A percentile compares a stretch with the other conserved stretches of the same genome.
Evolutionary conservation across 1,284 basidiomycete genomes (phyloP).

Genomic region (Schizophyllum commune): DNA sequence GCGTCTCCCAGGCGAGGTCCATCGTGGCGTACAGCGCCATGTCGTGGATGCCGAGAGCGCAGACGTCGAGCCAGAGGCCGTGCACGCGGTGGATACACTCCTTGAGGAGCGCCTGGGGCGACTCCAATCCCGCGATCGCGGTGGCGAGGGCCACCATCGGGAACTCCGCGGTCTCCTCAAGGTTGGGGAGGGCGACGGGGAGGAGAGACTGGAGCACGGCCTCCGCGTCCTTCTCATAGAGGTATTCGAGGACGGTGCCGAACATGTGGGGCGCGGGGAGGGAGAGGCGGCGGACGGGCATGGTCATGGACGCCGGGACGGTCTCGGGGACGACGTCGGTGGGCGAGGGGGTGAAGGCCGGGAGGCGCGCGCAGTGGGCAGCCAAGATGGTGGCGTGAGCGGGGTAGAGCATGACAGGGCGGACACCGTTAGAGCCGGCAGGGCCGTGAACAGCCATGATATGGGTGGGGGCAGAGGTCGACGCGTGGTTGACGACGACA

Average conservation of each 20-base stretch:
- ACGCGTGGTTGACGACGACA: conserved; percentile 31
- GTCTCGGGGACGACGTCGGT: conserved; percentile 16
- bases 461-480: conserved; percentile 44
- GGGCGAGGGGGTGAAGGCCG: conserved; percentile 37
- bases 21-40: conserved; percentile 51
- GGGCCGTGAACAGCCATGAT: conserved; percentile 45
- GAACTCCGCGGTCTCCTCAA: background rate
- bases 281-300: conserved; percentile 58
- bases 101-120: conserved; percentile 31
- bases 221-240: conserved; percentile 57
- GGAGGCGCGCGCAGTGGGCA: conserved; percentile 50
- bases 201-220: conserved; percentile 46
- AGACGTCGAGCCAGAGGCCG: conserved; percentile 60
- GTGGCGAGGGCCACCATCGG: background rate
- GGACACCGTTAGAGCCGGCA: conserved; percentile 30
- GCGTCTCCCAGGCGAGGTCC: conserved; percentile 53
- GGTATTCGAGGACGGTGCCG: conserved; percentile 50
- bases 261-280: conserved; percentile 63
- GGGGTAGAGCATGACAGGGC: conserved; percentile 34
- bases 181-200: conserved; percentile 37
- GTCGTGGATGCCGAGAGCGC: conserved; percentile 56
- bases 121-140: conserved; percentile 27
- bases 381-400: conserved; percentile 52
- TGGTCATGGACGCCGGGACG: conserved; percentile 27
- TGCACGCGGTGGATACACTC: conserved; percentile 35